A percentile compares a stretch with the other conserved stretches of the same genome.
Evolutionary conservation across 495 filamentous ascomycete genomes (phyloP).

Genomic region (Letharia lupina): DNA sequence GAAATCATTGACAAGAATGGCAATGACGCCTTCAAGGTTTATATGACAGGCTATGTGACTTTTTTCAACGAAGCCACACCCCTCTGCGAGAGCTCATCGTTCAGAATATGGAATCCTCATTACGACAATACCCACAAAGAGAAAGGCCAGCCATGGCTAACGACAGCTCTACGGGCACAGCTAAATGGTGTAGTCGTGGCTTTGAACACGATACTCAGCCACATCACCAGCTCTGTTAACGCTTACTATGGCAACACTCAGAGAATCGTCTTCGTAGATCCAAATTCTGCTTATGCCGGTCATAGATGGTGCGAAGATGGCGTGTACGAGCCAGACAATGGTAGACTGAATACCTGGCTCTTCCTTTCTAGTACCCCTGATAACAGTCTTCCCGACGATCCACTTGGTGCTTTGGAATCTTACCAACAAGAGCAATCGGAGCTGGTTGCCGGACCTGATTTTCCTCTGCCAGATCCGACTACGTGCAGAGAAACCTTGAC

Average conservation of each 20-base stretch:
- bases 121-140: not conserved
- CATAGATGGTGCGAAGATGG: constrained; percentile 43
- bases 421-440: not conserved
- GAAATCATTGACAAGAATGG: not conserved
- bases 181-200: constrained; percentile 36
- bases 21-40: constrained; percentile 29
- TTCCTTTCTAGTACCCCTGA: constrained; percentile 23
- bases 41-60: constrained; percentile 39
- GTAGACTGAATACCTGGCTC: constrained; percentile 38
- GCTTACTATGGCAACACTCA: not conserved
- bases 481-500: not conserved
- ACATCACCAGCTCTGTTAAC: constrained; percentile 11
- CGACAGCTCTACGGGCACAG: constrained; percentile 14
- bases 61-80: constrained; percentile 42
- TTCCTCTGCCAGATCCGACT: not conserved
- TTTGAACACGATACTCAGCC: constrained; percentile 32
- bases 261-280: constrained; percentile 36
- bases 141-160: not conserved
- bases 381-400: not conserved
- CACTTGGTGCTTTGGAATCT: not conserved
- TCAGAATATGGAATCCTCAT: constrained; percentile 9
- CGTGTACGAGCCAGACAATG: constrained; percentile 36
- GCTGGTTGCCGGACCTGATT: not conserved
- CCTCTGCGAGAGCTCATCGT: constrained; percentile 36
- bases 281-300: constrained; percentile 34